Evolutionary conservation across 305 asterid species (phyloP).

Genomic region (Fraxinus albicans): DNA sequence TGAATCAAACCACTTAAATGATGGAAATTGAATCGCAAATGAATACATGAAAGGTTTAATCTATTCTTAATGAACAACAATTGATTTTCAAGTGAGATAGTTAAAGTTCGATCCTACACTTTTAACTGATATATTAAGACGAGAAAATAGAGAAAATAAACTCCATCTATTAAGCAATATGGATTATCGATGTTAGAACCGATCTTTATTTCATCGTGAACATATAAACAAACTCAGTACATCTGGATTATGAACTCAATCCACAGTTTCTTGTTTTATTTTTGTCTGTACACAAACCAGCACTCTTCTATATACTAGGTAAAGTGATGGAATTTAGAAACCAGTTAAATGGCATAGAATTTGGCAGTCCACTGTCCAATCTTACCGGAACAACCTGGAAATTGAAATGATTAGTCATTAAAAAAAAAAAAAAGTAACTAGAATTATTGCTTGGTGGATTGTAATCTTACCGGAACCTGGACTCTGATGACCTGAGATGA

Average conservation of each 20-base stretch:
- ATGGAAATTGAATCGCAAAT: not conserved
- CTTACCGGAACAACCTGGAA: not conserved
- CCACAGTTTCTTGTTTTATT: not conserved
- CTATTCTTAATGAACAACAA: not conserved
- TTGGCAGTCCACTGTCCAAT: not conserved
- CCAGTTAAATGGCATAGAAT: not conserved
- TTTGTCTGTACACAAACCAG: not conserved
- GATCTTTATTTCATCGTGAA: not conserved
- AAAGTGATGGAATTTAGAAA: not conserved
- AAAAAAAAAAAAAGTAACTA: not conserved
- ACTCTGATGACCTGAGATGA: not conserved
- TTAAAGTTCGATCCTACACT: not conserved
- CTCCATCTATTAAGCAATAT: not conserved
- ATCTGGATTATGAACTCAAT: not conserved
- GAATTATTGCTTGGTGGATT: not conserved
- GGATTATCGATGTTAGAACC: not conserved
- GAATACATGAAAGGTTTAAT: not conserved
- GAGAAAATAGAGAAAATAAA: not conserved
- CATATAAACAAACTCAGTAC: not conserved
- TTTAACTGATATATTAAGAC: not conserved
- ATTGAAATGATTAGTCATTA: too few species aligned
- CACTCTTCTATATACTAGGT: not conserved
- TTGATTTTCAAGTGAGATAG: too few species aligned
- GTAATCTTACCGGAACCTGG: not conserved
- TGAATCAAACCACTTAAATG: not conserved